These are phyloP conservation scores for Kondoa malvinella DNA, from an alignment of 768 basidiomycete genomes.

Conservation along the genomic window DNA sequence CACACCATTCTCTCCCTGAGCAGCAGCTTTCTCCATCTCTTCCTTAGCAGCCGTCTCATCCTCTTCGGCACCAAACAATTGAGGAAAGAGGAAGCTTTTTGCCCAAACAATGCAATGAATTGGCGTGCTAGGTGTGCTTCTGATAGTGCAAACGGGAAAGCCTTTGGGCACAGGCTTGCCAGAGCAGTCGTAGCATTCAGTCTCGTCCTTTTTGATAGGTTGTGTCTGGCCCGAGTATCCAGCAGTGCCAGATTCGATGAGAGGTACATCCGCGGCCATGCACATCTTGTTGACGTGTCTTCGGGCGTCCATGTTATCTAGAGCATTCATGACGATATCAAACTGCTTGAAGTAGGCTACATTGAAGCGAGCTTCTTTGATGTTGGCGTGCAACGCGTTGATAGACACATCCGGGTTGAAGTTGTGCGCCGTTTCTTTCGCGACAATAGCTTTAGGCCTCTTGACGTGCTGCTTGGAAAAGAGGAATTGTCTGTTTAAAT, in stretches of 20 bases:
- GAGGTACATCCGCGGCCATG: constrained; percentile 71
- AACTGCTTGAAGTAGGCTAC: constrained; percentile 78
- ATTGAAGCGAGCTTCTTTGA: constrained; percentile 82
- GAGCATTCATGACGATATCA: constrained; percentile 81
- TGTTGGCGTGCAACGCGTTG: constrained; percentile 78
- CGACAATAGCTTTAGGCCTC: constrained; percentile 84
- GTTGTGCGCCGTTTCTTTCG: constrained; percentile 58
- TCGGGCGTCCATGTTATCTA: constrained; percentile 91
- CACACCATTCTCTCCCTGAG: constrained; percentile 80
- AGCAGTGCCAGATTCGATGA: constrained; percentile 91
- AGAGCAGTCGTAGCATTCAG: constrained; percentile 84
- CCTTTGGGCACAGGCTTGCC: constrained; percentile 74
- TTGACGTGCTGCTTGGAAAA: constrained; percentile 96
- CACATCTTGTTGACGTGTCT: constrained; percentile 97
- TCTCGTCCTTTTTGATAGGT: constrained; percentile 72
- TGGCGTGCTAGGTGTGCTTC: constrained; percentile 87
- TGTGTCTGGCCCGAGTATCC: constrained; percentile 96
- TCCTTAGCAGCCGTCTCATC: constrained; percentile 49
- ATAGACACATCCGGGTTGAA: constrained; percentile 82
- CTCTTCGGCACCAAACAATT: constrained; percentile 79
- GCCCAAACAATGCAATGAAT: constrained; percentile 99
- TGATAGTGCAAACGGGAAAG: constrained; percentile 93
- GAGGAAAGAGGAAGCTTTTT: constrained; percentile 84
- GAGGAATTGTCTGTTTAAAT: constrained; percentile 89
- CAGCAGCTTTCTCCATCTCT: constrained; percentile 81